Percentiles rank a stretch among this genome's conserved stretches.
phyloP scores from a whole-genome alignment of 2,329 filamentous ascomycete genomes.

The Talaromyces islandicus region DNA sequence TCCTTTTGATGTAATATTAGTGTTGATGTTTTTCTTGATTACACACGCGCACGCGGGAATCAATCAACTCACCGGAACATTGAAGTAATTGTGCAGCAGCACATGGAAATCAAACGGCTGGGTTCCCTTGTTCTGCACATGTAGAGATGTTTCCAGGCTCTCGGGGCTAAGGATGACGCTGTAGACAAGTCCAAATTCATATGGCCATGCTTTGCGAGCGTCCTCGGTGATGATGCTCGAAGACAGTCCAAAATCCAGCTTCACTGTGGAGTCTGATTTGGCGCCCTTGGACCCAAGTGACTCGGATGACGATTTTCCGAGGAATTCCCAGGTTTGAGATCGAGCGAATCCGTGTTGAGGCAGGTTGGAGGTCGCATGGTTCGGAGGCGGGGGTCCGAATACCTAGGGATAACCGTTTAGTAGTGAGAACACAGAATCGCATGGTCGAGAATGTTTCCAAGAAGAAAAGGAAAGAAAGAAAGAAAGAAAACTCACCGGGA shows the following conservation, averaged over 20 bases:
- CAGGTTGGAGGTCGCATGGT: slow-evolving; percentile 70
- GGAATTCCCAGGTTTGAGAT: slow-evolving; percentile 83
- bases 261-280: slow-evolving; percentile 63
- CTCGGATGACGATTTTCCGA: slow-evolving; percentile 53
- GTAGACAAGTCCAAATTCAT: slow-evolving; percentile 85
- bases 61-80: slow-evolving; percentile 61
- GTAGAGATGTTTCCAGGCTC: slow-evolving; percentile 71
- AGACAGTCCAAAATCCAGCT: slow-evolving; percentile 92
- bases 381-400: slow-evolving; percentile 74
- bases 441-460: too few relatives aligned
- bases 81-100: slow-evolving; percentile 86
- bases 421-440: background rate
- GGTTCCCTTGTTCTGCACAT: slow-evolving; percentile 81
- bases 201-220: slow-evolving; percentile 70
- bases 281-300: slow-evolving; percentile 21
- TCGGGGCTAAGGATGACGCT: slow-evolving; percentile 77
- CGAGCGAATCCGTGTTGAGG: slow-evolving; percentile 95
- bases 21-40: background rate
- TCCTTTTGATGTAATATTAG: slow-evolving; percentile 50
- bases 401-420: slow-evolving; percentile 43
- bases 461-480: too few relatives aligned
- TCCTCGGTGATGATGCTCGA: slow-evolving; percentile 63
- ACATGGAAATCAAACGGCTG: slow-evolving; percentile 85
- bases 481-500: slow-evolving; percentile 70
- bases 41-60: background rate